Base-by-base conservation (phyloP, 148 eudicot species). In the Vaccinium darrowii region DNA sequence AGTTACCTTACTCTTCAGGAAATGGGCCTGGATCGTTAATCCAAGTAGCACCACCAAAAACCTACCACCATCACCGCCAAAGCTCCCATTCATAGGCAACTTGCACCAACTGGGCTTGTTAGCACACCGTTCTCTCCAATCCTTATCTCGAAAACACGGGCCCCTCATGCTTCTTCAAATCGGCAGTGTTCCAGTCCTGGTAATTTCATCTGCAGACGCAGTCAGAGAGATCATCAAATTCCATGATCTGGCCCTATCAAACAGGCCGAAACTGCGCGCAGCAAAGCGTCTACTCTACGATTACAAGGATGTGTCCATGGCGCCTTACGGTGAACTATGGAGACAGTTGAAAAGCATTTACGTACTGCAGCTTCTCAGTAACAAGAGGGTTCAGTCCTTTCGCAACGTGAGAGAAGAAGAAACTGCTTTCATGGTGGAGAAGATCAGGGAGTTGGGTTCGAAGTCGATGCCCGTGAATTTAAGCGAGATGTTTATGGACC, bases 121-220 rank as follows among this genome's bases (percentile, higher is more conserved):
- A 8, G 51, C 82, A 21, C 82, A 77, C 39, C 82, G 80, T 47
- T 78, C 86, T 6, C 81, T 77, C 21, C 82, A 78, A 16, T 76
- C 79, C 18, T 39, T 77, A 25, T 60, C 85, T 5, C 69, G 43
- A 27, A 80, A 47, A 63, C 82, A 87, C 51, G 92, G 92, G 1
- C 85, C 85, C 21, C 30, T 88, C 36, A 89, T 91, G 81, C 39
- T 86, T 5, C 79, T 91, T 13, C 77, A 80, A 23, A 52, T 91
- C 0, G 93, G 93, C n/a, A 76, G 6, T 5, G 80, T 23, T 18
- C 92, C 92, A 4, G 43, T 79, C 12, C 53, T 91, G 1, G 79
- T 90, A 0, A 76, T 90, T 81, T 91, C 92, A 1, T 90, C 92
- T 8, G 84, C 91, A 49, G 85, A 43, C 4, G 74, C 74, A 69